Percentiles rank a stretch among this genome's conserved stretches.
Evolutionary conservation across 345 rosid species (phyloP).

Genomic region (Anacardium occidentale): DNA sequence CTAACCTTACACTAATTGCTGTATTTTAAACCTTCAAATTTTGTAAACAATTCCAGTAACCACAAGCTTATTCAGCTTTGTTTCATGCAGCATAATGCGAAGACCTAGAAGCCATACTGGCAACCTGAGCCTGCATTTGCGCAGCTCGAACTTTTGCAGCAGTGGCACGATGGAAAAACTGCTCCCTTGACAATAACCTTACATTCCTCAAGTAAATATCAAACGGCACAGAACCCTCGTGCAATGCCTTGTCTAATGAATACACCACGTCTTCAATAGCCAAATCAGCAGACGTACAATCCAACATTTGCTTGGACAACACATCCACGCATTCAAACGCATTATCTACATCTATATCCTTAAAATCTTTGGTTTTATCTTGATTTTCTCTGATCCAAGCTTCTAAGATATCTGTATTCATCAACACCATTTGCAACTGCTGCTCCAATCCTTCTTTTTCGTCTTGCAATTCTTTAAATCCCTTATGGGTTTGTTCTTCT

Average conservation of each 20-base stretch:
- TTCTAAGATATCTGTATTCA: slow-evolving; percentile 67
- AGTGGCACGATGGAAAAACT: slow-evolving; percentile 81
- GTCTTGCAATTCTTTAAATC: slow-evolving; percentile 65
- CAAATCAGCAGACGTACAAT: slow-evolving; percentile 66
- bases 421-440: slow-evolving; percentile 73
- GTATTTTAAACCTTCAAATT: neutral
- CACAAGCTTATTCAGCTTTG: neutral
- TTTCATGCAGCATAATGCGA: slow-evolving; percentile 32
- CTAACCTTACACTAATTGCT: slow-evolving; percentile 22
- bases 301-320: slow-evolving; percentile 80
- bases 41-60: neutral
- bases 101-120: slow-evolving; percentile 72
- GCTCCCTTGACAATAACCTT: slow-evolving; percentile 86
- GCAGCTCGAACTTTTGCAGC: slow-evolving; percentile 67
- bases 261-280: slow-evolving; percentile 88
- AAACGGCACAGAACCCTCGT: slow-evolving; percentile 61
- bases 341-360: slow-evolving; percentile 49
- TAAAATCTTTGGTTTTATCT: slow-evolving; percentile 35
- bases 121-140: slow-evolving; percentile 94
- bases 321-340: slow-evolving; percentile 56
- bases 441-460: slow-evolving; percentile 80
- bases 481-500: slow-evolving; percentile 56
- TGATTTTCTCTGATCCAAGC: slow-evolving; percentile 69
- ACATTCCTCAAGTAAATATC: slow-evolving; percentile 88
- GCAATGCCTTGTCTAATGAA: slow-evolving; percentile 68